These are phyloP conservation scores for Beauveria caledonica DNA, from an alignment of 2,329 filamentous ascomycete genomes.

Conservation along the genomic window DNA sequence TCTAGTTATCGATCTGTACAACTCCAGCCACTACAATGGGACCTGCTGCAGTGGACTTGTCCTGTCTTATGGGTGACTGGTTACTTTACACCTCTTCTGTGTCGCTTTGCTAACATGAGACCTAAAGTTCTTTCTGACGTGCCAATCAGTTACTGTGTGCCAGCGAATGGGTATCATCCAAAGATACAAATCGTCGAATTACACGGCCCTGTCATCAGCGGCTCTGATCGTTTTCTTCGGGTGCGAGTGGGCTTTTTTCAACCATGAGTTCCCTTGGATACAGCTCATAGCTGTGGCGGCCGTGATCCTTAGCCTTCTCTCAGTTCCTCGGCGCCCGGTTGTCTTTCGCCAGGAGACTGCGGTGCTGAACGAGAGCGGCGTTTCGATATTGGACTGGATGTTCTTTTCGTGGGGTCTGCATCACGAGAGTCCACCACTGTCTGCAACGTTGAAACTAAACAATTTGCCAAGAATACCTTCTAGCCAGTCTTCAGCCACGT, in stretches of 20 bases:
- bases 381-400: constrained; percentile 1
- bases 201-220: neutral
- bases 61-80: neutral
- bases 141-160: neutral
- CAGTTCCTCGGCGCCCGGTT: neutral
- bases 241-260: neutral
- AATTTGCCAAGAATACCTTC: neutral
- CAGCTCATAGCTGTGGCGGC: neutral
- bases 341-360: neutral
- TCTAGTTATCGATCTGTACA: neutral
- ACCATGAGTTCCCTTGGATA: neutral
- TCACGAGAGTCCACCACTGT: neutral
- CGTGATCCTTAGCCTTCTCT: neutral
- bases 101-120: neutral
- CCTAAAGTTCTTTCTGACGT: neutral
- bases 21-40: neutral
- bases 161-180: neutral
- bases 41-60: neutral
- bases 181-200: neutral
- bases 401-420: constrained; percentile 4
- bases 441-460: neutral
- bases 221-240: neutral
- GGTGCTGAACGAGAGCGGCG: constrained; percentile 1
- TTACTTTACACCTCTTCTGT: too few species aligned
- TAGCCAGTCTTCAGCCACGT: neutral